Conservation (phyloP, 169 alveolate species). For the Perkinsus marinus region DNA sequence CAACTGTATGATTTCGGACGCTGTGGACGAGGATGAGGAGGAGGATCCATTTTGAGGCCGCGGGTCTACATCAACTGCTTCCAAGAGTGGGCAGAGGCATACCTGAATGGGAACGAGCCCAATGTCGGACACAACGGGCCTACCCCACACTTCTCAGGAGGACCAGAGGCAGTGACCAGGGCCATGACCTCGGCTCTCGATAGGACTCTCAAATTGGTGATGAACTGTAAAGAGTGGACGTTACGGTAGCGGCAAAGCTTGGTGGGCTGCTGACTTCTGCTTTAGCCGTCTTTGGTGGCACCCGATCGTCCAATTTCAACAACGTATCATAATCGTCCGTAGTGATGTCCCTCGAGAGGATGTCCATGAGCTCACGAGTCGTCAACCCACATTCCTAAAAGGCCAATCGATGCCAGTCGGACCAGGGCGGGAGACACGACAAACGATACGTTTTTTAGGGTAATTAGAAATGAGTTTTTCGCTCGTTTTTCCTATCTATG, state of each 20-base stretch:
- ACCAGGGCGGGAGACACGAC: no score
- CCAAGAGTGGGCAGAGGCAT: not conserved
- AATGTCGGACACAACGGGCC: not conserved
- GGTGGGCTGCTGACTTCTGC: not conserved
- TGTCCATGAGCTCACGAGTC: not conserved
- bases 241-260: not conserved
- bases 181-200: not conserved
- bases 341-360: not conserved
- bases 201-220: not conserved
- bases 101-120: not conserved
- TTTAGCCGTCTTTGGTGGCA: not conserved
- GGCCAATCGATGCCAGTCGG: no score
- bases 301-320: not conserved
- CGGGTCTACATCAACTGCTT: not conserved
- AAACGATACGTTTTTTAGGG: no score
- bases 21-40: not conserved
- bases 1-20: not conserved
- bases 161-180: not conserved
- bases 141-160: not conserved
- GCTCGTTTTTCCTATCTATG: no score
- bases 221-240: not conserved
- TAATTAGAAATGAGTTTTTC: no score
- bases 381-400: not conserved
- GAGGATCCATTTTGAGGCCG: not conserved
- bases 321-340: not conserved